Conservation (phyloP, 306 rosid species). For the Leucaena leucocephala region DNA sequence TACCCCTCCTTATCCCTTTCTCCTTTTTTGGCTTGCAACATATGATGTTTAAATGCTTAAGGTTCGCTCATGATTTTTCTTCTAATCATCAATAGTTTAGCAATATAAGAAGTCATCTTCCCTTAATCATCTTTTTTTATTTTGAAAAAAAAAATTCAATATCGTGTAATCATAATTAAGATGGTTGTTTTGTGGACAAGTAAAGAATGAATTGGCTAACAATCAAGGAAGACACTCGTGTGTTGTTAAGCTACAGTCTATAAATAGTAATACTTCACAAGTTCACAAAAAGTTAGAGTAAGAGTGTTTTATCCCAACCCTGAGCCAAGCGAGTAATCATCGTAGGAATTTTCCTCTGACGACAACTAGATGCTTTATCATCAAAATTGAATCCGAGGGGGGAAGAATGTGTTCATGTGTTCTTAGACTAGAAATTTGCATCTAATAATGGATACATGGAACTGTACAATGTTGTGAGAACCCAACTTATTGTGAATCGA, state of each 20-base stretch:
- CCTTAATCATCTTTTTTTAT: neutral
- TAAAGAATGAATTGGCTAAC: constrained; percentile 46
- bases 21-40: constrained; percentile 21
- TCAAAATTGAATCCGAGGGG: neutral
- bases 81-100: neutral
- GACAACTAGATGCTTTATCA: neutral
- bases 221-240: constrained; percentile 52
- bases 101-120: constrained; percentile 35
- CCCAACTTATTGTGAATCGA: neutral
- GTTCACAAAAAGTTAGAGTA: neutral
- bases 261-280: neutral
- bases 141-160: constrained; percentile 11
- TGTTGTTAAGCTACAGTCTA: constrained; percentile 35
- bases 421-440: neutral
- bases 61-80: no score
- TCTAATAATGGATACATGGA: neutral
- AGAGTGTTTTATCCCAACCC: neutral
- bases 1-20: constrained; percentile 21
- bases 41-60: constrained; percentile 7
- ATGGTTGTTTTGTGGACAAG: constrained; percentile 47
- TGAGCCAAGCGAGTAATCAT: neutral
- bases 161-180: constrained; percentile 30
- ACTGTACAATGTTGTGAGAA: neutral
- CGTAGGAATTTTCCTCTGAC: neutral
- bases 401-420: neutral